Percentiles rank a stretch among this genome's conserved stretches.
Evolutionary conservation across 371 early-diverging fungal genomes (phyloP).

Genomic region (Mucor velutinosus): DNA sequence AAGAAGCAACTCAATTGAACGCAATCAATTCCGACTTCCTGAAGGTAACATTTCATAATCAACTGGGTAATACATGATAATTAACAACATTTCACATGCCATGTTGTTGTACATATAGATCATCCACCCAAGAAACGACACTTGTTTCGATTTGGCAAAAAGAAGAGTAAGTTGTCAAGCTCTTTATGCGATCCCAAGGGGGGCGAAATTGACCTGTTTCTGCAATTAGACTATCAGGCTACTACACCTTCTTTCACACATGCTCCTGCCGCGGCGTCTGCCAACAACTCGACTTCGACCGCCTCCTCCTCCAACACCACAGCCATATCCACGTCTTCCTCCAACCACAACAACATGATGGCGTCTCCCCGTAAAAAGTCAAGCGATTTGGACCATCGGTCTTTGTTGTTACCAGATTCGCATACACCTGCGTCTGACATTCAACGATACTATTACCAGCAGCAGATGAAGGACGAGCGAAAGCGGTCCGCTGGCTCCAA

Average conservation of each 20-base stretch:
- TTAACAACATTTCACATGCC: background rate
- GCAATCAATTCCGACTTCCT: background rate
- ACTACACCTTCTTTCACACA: background rate
- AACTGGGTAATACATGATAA: background rate
- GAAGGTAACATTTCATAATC: conserved; percentile 7
- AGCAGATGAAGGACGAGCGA: conserved; percentile 19
- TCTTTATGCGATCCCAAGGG: background rate
- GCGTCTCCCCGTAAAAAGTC: conserved; percentile 28
- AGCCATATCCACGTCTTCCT: conserved; percentile 2
- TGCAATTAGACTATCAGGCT: conserved; percentile 5
- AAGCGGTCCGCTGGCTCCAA: conserved; percentile 24
- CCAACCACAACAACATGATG: conserved; percentile 4
- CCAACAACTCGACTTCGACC: background rate
- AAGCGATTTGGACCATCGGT: conserved; percentile 20
- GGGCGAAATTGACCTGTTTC: background rate
- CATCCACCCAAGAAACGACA: conserved; percentile 22
- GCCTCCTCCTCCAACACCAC: conserved; percentile 8
- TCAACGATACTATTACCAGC: conserved; percentile 21
- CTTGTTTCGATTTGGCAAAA: conserved; percentile 39
- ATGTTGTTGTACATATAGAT: conserved; percentile 10
- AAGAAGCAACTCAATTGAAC: conserved; percentile 32
- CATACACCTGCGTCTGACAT: conserved; percentile 18
- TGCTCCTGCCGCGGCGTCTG: background rate
- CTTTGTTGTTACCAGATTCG: background rate
- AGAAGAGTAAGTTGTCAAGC: conserved; percentile 33